These are phyloP conservation scores for Rutstroemia sp. DNA, from an alignment of 2,329 filamentous ascomycete genomes.

Conservation along the genomic window DNA sequence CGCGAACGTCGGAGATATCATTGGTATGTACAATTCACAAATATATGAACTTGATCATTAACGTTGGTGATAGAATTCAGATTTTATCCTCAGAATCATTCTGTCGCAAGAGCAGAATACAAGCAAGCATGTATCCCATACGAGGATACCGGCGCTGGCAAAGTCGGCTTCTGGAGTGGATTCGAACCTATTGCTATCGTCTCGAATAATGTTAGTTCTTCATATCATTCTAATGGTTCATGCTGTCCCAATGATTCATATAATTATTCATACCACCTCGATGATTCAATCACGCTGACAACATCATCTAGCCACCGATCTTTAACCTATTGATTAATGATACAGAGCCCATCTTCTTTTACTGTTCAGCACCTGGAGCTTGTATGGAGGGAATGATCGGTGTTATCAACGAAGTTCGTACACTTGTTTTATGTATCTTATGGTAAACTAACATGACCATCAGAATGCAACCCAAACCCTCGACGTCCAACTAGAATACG, in stretches of 20 bases:
- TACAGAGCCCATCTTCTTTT: conserved; percentile 59
- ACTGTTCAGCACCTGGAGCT: conserved; percentile 59
- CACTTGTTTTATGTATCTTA: neutral
- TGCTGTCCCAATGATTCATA: too few species aligned
- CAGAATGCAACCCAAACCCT: conserved; percentile 42
- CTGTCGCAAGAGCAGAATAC: conserved; percentile 54
- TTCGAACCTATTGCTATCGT: conserved; percentile 38
- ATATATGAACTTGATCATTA: neutral
- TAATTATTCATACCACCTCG: too few species aligned
- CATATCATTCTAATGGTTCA: neutral
- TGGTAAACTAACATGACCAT: neutral
- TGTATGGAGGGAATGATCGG: conserved; percentile 69
- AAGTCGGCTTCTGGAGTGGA: conserved; percentile 48
- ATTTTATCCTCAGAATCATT: conserved; percentile 58
- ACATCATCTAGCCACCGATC: conserved; percentile 29
- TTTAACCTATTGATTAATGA: conserved; percentile 46
- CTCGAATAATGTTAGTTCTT: conserved; percentile 33
- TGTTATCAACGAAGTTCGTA: conserved; percentile 61
- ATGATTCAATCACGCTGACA: conserved; percentile 2
- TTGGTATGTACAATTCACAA: conserved; percentile 30
- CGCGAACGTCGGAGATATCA: conserved; percentile 40
- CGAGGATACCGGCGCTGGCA: conserved; percentile 41
- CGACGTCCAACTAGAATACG: conserved; percentile 39
- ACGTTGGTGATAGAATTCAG: conserved; percentile 36
- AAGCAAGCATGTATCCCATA: conserved; percentile 55